Evolutionary conservation across 2,329 filamentous ascomycete species (phyloP).

Genomic region (Phyllosticta ampelicida): DNA sequence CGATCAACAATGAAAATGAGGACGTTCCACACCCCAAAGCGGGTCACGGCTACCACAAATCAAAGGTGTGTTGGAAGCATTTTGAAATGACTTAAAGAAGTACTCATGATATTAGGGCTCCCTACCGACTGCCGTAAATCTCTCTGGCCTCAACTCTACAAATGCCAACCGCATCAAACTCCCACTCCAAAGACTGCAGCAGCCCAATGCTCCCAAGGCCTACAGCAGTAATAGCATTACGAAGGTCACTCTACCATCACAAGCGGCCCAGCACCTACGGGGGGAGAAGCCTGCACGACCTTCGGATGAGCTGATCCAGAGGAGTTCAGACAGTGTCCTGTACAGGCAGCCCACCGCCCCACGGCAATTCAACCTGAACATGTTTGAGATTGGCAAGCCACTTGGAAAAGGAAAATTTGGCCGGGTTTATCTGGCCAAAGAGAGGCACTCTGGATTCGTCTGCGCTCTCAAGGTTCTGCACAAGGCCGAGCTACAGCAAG

Average conservation of each 20-base stretch:
- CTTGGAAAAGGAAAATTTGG: constrained; percentile 83
- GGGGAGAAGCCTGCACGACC: constrained; percentile 18
- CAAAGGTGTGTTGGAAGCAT: constrained; percentile 52
- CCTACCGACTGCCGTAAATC: constrained; percentile 35
- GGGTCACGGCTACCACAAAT: constrained; percentile 51
- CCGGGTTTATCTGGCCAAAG: constrained; percentile 73
- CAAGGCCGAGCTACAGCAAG: constrained; percentile 71
- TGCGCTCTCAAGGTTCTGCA: constrained; percentile 80
- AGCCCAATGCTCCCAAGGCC: constrained; percentile 52
- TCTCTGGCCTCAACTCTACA: constrained; percentile 37
- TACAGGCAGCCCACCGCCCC: constrained; percentile 26
- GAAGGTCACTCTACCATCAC: constrained; percentile 56
- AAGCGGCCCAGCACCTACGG: constrained; percentile 46
- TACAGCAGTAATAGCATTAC: constrained; percentile 34
- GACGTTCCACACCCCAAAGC: constrained; percentile 43
- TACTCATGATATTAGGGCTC: constrained; percentile 29
- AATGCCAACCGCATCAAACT: constrained; percentile 56
- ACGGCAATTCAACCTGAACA: constrained; percentile 69
- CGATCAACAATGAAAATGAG: constrained; percentile 79
- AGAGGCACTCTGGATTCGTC: constrained; percentile 68
- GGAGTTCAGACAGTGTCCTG: constrained; percentile 35
- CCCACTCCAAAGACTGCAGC: constrained; percentile 72
- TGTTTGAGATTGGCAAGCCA: constrained; percentile 87
- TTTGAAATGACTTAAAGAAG: neutral
- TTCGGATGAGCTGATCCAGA: constrained; percentile 20